phyloP scores from a whole-genome alignment of 495 filamentous ascomycete genomes.

The Hamigera avellanea region DNA sequence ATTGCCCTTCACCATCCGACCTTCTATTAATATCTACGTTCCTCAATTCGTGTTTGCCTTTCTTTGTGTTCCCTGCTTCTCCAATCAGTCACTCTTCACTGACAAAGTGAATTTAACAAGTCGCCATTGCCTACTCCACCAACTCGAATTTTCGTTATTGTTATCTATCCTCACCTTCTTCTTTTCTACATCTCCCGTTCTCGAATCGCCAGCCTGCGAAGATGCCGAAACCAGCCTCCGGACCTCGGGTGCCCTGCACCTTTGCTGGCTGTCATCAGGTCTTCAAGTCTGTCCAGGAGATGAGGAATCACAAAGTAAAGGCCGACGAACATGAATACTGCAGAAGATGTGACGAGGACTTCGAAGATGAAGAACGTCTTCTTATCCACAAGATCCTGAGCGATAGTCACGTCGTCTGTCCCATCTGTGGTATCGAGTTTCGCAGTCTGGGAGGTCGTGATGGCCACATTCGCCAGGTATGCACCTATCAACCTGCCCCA shows the following conservation, averaged over 20 bases:
- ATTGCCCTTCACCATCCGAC: no score
- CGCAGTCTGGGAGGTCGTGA: conserved; percentile 31
- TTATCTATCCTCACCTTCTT: no score
- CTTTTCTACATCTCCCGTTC: neutral
- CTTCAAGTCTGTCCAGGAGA: conserved; percentile 39
- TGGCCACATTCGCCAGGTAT: conserved; percentile 34
- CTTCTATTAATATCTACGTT: no score
- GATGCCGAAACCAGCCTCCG: neutral
- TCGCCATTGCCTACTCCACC: no score
- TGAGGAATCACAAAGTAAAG: conserved; percentile 36
- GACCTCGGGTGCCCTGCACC: conserved; percentile 38
- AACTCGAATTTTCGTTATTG: no score
- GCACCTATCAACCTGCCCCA: conserved; percentile 4
- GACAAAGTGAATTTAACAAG: no score
- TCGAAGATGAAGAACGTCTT: conserved; percentile 25
- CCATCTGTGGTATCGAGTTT: conserved; percentile 40
- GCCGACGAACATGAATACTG: conserved; percentile 40
- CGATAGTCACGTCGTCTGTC: conserved; percentile 35
- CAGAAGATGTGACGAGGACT: conserved; percentile 37
- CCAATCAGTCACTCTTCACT: no score
- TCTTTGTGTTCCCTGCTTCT: no score
- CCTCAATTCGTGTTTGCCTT: no score
- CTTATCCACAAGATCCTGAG: conserved; percentile 29
- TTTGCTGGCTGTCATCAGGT: conserved; percentile 46
- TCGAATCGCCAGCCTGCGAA: neutral